These are phyloP conservation scores for Cercospora sojina DNA, from an alignment of 2,329 filamentous ascomycete genomes.

Conservation along the genomic window DNA sequence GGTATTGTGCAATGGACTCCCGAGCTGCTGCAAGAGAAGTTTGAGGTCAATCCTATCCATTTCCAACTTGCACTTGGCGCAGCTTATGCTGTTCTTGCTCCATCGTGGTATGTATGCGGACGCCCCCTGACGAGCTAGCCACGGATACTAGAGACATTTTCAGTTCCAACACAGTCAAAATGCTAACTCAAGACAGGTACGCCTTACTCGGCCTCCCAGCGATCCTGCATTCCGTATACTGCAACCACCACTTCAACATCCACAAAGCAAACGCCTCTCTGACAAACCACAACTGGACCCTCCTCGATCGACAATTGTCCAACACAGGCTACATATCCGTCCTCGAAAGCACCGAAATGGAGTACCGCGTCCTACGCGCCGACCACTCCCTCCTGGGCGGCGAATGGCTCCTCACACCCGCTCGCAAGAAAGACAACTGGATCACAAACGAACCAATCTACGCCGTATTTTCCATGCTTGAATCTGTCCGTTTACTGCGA, in stretches of 20 bases:
- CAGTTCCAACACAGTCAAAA: neutral
- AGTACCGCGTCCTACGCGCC: slow-evolving; percentile 81
- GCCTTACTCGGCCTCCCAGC: slow-evolving; percentile 68
- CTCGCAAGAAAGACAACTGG: slow-evolving; percentile 43
- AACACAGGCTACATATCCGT: slow-evolving; percentile 91
- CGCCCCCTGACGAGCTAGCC: too few species aligned
- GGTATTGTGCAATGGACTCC: slow-evolving; percentile 12
- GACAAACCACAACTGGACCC: slow-evolving; percentile 63
- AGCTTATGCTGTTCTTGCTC: slow-evolving; percentile 48
- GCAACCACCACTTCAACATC: slow-evolving; percentile 68
- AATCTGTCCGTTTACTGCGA: slow-evolving; percentile 81
- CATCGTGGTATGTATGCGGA: slow-evolving; percentile 2
- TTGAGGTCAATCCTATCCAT: slow-evolving; percentile 54
- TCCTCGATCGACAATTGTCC: slow-evolving; percentile 81
- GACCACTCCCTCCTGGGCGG: slow-evolving; percentile 93
- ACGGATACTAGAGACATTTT: too few species aligned
- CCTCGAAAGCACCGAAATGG: slow-evolving; percentile 67
- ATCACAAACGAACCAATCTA: slow-evolving; percentile 82
- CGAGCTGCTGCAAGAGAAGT: slow-evolving; percentile 9
- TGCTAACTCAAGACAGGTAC: neutral
- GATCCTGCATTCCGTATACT: slow-evolving; percentile 65
- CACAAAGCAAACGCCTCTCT: slow-evolving; percentile 45
- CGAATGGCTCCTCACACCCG: slow-evolving; percentile 69
- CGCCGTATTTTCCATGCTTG: slow-evolving; percentile 91
- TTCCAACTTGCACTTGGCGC: slow-evolving; percentile 67